Base-by-base conservation (phyloP, 768 basidiomycete species). In the Chalciporus pseudorubinellus region DNA sequence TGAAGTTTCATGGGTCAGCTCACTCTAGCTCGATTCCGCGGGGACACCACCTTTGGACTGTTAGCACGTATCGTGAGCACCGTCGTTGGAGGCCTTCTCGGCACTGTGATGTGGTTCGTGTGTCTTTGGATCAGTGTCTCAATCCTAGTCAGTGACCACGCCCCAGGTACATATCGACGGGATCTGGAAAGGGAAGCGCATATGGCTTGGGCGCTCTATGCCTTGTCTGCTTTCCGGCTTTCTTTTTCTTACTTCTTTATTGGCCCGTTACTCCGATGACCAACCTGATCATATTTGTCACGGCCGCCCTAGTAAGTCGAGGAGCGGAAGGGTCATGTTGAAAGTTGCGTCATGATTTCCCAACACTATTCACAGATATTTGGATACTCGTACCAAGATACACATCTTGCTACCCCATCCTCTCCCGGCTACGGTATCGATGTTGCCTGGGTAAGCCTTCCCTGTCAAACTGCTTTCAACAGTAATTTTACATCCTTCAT, bases 301-400 rank as follows among this genome's bases (percentile, higher is more conserved):
- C 87, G 1, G 59, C 74, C 12, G 72, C 74, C 22, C 64, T 89
- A 71, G 87, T 87, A 51, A 22, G 79, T 51, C 8, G 8, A 11
- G 8, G 3, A n/a, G 6, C 9, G 16, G 34, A 16, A 8, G 14
- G 13, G 34, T n/a, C 12, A 4, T 34, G 16, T 36, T 6, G 10
- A 19, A n/a, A 18, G 14, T 7, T 19, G 22, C 46, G n/a, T 24
- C 39, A 5, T 46, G 6, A n/a, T 11, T 29, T 14, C 3, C 33
- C 18, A 6, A 13, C 21, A 47, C 39, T 24, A 16, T 20, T 8
- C 0, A 44, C 39, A 87, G 87, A 78, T 89, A 0, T 61, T 88
- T 38, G 89, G 87, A 2, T 89, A 84, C 65, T 89, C 86, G 10
- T 89, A 85, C 68, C 78, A 84, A 64, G 81, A 86, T 64, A 67